phyloP scores from a whole-genome alignment of 1,284 basidiomycete genomes.

The Leccinum brunneo-olivaceum region DNA sequence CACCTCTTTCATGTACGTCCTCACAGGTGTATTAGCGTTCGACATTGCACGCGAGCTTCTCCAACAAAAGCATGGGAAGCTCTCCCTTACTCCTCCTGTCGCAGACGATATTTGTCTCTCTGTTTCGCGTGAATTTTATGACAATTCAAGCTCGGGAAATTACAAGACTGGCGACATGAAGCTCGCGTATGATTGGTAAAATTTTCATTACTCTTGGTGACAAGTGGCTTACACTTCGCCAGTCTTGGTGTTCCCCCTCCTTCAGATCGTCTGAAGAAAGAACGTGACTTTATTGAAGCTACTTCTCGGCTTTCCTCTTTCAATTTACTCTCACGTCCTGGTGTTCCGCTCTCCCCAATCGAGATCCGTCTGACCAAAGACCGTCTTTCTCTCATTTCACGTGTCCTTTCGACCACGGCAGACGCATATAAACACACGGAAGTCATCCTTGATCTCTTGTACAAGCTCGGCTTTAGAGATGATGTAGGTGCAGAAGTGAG shows the following conservation, averaged over 20 bases:
- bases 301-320: constrained; percentile 82
- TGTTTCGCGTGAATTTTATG: constrained; percentile 84
- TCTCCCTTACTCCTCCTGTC: constrained; percentile 43
- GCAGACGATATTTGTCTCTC: constrained; percentile 77
- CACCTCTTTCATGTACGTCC: constrained; percentile 5
- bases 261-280: constrained; percentile 57
- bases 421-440: constrained; percentile 86
- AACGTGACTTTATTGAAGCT: constrained; percentile 92
- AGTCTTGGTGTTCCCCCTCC: constrained; percentile 71
- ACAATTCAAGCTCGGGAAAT: constrained; percentile 87
- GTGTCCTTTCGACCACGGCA: constrained; percentile 72
- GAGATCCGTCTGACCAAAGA: constrained; percentile 87
- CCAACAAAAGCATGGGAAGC: constrained; percentile 43
- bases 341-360: constrained; percentile 77
- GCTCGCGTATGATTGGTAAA: constrained; percentile 88
- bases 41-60: constrained; percentile 68
- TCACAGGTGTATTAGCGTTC: constrained; percentile 52
- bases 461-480: constrained; percentile 76
- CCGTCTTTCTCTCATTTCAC: constrained; percentile 74
- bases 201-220: constrained; percentile 5
- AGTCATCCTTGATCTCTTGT: constrained; percentile 81
- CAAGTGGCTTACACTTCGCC: constrained; percentile 10
- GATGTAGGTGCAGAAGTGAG: constrained; percentile 73
- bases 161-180: constrained; percentile 92
- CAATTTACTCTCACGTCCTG: constrained; percentile 68